phyloP scores from a whole-genome alignment of 2,329 filamentous ascomycete species.

The Arachnopeziza araneosa region DNA sequence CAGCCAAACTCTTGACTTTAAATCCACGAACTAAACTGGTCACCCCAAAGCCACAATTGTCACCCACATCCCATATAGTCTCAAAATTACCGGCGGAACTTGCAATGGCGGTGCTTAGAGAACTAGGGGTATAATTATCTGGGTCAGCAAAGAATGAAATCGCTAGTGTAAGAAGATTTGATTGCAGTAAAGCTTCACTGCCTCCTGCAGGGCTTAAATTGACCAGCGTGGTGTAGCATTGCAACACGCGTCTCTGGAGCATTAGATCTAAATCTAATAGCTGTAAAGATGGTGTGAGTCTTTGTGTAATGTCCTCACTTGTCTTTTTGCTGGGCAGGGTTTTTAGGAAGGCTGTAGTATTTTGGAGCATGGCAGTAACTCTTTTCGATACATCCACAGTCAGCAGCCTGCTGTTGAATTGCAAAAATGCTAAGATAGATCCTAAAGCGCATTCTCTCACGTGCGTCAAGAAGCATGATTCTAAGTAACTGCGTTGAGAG shows the following conservation, averaged over 20 bases:
- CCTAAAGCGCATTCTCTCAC: conserved; percentile 91
- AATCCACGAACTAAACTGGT: conserved; percentile 79
- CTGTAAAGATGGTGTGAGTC: conserved; percentile 79
- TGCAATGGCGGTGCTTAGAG: conserved; percentile 84
- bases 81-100: conserved; percentile 87
- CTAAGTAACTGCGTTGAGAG: conserved; percentile 73
- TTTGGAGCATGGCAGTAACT: conserved; percentile 90
- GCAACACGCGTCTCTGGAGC: conserved; percentile 86
- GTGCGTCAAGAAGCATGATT: conserved; percentile 89
- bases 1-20: conserved; percentile 62
- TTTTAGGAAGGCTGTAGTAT: conserved; percentile 84
- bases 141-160: conserved; percentile 91
- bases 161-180: conserved; percentile 82
- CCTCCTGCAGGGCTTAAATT: conserved; percentile 81
- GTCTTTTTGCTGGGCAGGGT: conserved; percentile 78
- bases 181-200: conserved; percentile 81
- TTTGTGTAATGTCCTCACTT: conserved; percentile 79
- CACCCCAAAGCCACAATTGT: conserved; percentile 92
- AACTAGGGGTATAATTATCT: conserved; percentile 78
- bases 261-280: conserved; percentile 87
- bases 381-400: conserved; percentile 92
- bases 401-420: conserved; percentile 86
- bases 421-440: conserved; percentile 84
- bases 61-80: conserved; percentile 87
- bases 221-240: conserved; percentile 90